A percentile compares a stretch with the other conserved stretches of the same genome.
Conservation (phyloP, 2,329 filamentous ascomycete species). For the Cadophora sp. region DNA sequence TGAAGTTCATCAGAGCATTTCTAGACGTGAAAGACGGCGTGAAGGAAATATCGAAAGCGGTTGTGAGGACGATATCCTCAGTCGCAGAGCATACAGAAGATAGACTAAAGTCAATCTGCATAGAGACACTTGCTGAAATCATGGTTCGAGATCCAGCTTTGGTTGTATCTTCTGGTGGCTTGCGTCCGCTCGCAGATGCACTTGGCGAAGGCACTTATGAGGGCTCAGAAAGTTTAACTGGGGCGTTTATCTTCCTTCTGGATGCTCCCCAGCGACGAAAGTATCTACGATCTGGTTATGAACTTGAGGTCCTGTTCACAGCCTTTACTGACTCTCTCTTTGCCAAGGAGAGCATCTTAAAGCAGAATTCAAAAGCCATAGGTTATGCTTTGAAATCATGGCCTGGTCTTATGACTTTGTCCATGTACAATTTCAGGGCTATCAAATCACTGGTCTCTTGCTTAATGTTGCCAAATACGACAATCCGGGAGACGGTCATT, state of each 20-base stretch:
- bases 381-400: conserved; percentile 90
- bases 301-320: conserved; percentile 88
- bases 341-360: conserved; percentile 68
- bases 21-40: conserved; percentile 94
- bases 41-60: conserved; percentile 82
- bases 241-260: conserved; percentile 87
- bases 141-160: conserved; percentile 84
- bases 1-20: conserved; percentile 96
- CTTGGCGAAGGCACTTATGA: conserved; percentile 91
- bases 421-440: conserved; percentile 86
- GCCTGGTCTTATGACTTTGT: conserved; percentile 88
- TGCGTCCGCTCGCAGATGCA: conserved; percentile 88
- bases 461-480: conserved; percentile 62
- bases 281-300: conserved; percentile 86
- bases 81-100: conserved; percentile 78
- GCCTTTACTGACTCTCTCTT: conserved; percentile 85
- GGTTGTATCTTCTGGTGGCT: conserved; percentile 81
- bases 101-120: conserved; percentile 85
- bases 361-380: conserved; percentile 91
- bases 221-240: conserved; percentile 86
- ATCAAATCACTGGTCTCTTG: conserved; percentile 79
- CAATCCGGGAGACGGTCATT: conserved; percentile 76
- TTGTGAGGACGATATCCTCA: conserved; percentile 88
- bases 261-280: conserved; percentile 82
- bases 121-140: conserved; percentile 92